These are phyloP conservation scores for Neospora caninum DNA, from an alignment of 169 alveolate genomes.

Conservation along the genomic window DNA sequence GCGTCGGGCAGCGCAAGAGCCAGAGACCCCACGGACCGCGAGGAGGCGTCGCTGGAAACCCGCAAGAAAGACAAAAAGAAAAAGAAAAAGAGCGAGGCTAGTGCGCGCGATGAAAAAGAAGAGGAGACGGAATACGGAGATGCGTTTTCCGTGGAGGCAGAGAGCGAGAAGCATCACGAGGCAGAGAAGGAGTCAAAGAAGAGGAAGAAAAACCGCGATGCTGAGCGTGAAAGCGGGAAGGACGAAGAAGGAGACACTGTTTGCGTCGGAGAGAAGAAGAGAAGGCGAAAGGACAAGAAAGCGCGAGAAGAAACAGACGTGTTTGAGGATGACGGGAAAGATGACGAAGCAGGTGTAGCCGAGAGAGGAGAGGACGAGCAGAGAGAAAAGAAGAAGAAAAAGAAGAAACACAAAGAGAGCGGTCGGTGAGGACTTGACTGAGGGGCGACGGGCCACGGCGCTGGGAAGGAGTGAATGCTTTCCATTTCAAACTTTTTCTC, in stretches of 20 bases:
- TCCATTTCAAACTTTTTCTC: too few relatives aligned
- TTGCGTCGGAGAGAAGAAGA: background rate
- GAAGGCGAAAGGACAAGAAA: background rate
- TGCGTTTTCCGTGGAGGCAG: background rate
- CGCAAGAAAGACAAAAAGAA: background rate
- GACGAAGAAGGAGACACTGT: background rate
- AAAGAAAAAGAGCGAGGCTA: background rate
- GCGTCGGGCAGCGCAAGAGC: background rate
- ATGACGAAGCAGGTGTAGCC: background rate
- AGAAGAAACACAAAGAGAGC: background rate
- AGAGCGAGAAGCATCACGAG: background rate
- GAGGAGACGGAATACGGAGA: background rate
- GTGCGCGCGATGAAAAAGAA: background rate
- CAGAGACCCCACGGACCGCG: background rate
- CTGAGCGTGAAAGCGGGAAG: background rate
- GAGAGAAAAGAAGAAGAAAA: background rate
- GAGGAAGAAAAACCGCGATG: background rate
- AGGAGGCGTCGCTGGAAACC: background rate
- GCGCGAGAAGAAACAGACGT: background rate
- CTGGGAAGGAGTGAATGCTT: too few relatives aligned
- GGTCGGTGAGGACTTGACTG: background rate
- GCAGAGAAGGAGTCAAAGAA: background rate
- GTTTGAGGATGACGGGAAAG: background rate
- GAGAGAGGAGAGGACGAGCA: background rate
- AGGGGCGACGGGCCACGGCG: too few relatives aligned